phyloP scores from a whole-genome alignment of 169 alveolate species.

The Cryptosporidium meleagridis region DNA sequence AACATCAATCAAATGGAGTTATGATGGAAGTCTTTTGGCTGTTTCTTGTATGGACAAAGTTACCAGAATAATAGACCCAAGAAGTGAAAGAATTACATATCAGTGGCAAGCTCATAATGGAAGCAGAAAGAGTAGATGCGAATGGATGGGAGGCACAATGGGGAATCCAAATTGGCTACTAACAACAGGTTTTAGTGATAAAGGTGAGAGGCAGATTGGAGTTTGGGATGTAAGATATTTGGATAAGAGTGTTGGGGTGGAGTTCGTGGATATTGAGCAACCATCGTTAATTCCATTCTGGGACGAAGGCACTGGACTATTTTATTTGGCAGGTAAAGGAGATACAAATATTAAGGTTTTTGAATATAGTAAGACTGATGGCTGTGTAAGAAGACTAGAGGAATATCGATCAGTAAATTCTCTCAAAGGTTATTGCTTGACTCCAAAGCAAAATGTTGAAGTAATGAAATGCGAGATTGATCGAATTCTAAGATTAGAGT shows the following conservation, averaged over 20 bases:
- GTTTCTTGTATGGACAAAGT: constrained; percentile 66
- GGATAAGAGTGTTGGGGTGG: constrained; percentile 66
- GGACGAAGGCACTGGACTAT: constrained; percentile 74
- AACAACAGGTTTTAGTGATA: constrained; percentile 72
- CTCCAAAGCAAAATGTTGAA: constrained; percentile 62
- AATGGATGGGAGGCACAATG: constrained; percentile 75
- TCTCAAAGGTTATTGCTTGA: constrained; percentile 49
- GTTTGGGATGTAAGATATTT: constrained; percentile 70
- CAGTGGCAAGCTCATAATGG: constrained; percentile 74
- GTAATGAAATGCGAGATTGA: constrained; percentile 72
- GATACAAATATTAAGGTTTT: constrained; percentile 68
- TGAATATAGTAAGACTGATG: constrained; percentile 65
- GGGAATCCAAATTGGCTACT: constrained; percentile 65
- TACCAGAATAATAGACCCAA: constrained; percentile 66
- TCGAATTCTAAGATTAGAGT: constrained; percentile 52
- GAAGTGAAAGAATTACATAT: constrained; percentile 67
- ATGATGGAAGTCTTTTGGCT: constrained; percentile 68
- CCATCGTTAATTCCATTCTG: constrained; percentile 74
- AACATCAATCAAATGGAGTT: constrained; percentile 65
- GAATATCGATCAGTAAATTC: constrained; percentile 62
- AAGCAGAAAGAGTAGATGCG: constrained; percentile 62
- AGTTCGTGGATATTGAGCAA: constrained; percentile 68
- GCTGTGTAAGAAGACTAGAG: constrained; percentile 55
- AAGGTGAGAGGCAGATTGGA: constrained; percentile 69
- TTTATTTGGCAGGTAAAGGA: constrained; percentile 70